Evolutionary conservation across 345 rosid genomes (phyloP).

Genomic region (Eutrema heterophyllum): DNA sequence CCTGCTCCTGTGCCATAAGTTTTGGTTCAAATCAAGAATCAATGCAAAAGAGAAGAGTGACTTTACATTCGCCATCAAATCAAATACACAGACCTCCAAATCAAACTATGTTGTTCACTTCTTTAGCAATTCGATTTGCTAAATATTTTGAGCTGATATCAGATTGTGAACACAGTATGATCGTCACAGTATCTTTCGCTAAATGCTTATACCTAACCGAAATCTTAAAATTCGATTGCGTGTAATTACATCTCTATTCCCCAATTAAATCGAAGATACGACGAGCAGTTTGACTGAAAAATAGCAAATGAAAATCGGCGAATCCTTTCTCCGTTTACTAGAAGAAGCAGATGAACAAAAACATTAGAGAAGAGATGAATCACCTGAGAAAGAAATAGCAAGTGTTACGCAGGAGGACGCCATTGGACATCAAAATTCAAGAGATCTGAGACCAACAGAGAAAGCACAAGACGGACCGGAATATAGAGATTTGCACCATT

Average conservation of each 20-base stretch:
- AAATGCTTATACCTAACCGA: not conserved
- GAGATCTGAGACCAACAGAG: not conserved
- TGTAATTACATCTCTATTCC: too few relatives aligned
- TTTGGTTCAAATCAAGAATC: too few relatives aligned
- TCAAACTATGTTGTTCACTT: not conserved
- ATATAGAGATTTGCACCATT: too few relatives aligned
- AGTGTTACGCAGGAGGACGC: not conserved
- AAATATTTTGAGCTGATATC: too few relatives aligned
- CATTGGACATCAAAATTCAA: too few relatives aligned
- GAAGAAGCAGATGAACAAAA: not conserved
- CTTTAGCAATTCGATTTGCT: not conserved
- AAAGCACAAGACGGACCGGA: too few relatives aligned
- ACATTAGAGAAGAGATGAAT: not conserved
- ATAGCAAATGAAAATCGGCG: not conserved
- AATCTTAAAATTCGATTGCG: not conserved
- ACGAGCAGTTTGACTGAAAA: too few relatives aligned
- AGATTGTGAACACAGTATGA: not conserved
- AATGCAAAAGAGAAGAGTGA: too few relatives aligned
- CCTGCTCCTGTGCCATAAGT: conserved; percentile 42
- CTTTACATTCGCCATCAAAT: not conserved
- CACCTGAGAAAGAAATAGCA: conserved; percentile 16
- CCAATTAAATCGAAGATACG: too few relatives aligned
- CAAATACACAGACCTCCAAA: not conserved
- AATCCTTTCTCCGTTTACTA: not conserved
- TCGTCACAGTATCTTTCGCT: not conserved